Evolutionary conservation across 768 basidiomycete species (phyloP), one percentile per base, ranked within the genome.

Genomic region (Dioszegia aurantiaca): DNA sequence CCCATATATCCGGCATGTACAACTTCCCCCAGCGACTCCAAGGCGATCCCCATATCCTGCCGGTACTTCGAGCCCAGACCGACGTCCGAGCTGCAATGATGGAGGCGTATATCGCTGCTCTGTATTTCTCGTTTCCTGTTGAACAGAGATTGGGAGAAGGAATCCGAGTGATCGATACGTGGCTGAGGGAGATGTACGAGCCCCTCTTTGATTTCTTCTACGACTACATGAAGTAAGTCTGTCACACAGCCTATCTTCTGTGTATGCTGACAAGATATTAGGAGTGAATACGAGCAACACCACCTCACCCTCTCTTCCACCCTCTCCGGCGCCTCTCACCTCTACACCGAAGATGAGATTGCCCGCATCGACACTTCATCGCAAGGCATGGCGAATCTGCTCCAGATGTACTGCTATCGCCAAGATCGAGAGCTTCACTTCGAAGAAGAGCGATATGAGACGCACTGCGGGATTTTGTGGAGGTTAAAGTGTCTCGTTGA

Each of bases 151-250:
- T 59, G 19, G 53, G 44, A 9, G 46, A 56, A 6, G 72, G 61
- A 16, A 55, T 69, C 10, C 23, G 39, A 24, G 49, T 56, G 10
- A 65, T 74, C 58, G 68, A 69, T 55, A 30, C 28, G 5, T 74
- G 72, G 72, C 59, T 74, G 19, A 56, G 70, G 40, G 72, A 69
- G 54, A 69, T 74, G 68, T 74, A 74, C 52, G 66, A 68, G 21
- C 72, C 72, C 14, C 47, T 74, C 12, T 61, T 59, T 41, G 72
- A 71, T 24, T 72, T 71, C 57, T 74, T 69, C 63, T 68, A 63
- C 59, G 46, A 56, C 4, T 63, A 69, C 60, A 74, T 70, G 72
- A 55, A 58, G 51, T 27, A 17, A 42, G 54, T 42, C 24, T n/a
- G n/a, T n/a, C n/a, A n/a, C n/a, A n/a, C n/a, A n/a, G n/a, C n/a